Base-by-base conservation (phyloP, 768 basidiomycete genomes). In the Boletus subcaerulescens region DNA sequence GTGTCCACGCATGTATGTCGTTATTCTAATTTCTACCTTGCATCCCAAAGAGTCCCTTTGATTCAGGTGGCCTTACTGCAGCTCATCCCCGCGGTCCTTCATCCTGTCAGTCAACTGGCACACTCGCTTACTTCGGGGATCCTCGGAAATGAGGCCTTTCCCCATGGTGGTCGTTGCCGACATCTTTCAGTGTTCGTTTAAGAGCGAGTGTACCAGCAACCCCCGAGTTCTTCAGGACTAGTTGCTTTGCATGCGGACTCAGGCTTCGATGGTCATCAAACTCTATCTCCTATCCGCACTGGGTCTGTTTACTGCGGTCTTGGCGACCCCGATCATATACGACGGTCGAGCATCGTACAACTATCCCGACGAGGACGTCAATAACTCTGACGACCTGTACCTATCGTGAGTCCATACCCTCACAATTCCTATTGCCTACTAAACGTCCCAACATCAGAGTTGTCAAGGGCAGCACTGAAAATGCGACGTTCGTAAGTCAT, bases 321-420 rank as follows among this genome's bases (percentile, higher is more conserved):
- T 32, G 9, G 70, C 73, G 2, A 71, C 65, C 1, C 65, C 71
- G 8, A 35, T 81, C 35, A 67, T 85, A 17, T 84, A 75, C 60
- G 81, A 84, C 58, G 82, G 85, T 4, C 79, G 82, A 10, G 79
- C 78, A 5, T 77, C 77, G 0, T 74, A 73, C 48, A 74, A 72
- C 41, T 73, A 80, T 52, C 75, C 73, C 0, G 55, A 62, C n/a
- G 65, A 69, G 11, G 74, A 77, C 48, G 67, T 85, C 32, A 74
- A 84, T 56, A 65, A 63, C 3, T 80, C 78, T 2, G 69, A 65
- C 9, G 80, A 78, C 10, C 82, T 81, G 12, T 85, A 77, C 61
- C 59, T 83, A 39, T 82, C 80, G 83, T 86, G 55, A 60, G 80
- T 71, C 5, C 17, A 10, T 22, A 4, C 17, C 46, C n/a, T 48